Base-by-base conservation (phyloP, 108 stramenopile species). In the Bacterosira constricta region DNA sequence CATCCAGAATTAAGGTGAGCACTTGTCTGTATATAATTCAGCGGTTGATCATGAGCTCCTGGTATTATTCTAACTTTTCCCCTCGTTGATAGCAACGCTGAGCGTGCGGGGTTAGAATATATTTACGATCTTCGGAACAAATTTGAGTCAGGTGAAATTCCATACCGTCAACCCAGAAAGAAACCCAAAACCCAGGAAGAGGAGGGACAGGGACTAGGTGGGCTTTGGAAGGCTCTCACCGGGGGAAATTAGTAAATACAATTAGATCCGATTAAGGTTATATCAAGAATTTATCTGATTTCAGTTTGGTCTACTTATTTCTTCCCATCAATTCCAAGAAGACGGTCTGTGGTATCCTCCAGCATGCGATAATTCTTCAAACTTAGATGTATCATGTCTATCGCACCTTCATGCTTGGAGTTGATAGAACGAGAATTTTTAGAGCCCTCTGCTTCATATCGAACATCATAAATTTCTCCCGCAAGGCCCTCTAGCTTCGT, bases 1-100 rank as follows among this genome's bases (percentile, higher is more conserved):
- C 97, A 97, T 85, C 95, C 97, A 15, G 97, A 92, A 71, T 63
- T 96, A 32, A 85, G n/a, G n/a, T n/a, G n/a, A n/a, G n/a, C n/a
- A n/a, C n/a, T n/a, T n/a, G n/a, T n/a, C n/a, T n/a, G n/a, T n/a
- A n/a, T n/a, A n/a, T n/a, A n/a, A n/a, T n/a, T n/a, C n/a, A n/a
- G n/a, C n/a, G n/a, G n/a, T n/a, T n/a, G n/a, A n/a, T n/a, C n/a
- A n/a, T n/a, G n/a, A n/a, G n/a, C n/a, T n/a, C n/a, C n/a, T n/a
- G n/a, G n/a, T n/a, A n/a, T n/a, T n/a, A n/a, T n/a, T n/a, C n/a
- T n/a, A n/a, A n/a, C n/a, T n/a, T n/a, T n/a, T n/a, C n/a, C n/a
- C n/a, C n/a, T n/a, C n/a, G n/a, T n/a, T n/a, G n/a, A n/a, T n/a
- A n/a, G 88, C 6, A 72, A 80, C 44, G 89, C 85, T 12, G 95